Conservation (phyloP, 805 yeast genomes). For the Isabelozyma gotoi region DNA sequence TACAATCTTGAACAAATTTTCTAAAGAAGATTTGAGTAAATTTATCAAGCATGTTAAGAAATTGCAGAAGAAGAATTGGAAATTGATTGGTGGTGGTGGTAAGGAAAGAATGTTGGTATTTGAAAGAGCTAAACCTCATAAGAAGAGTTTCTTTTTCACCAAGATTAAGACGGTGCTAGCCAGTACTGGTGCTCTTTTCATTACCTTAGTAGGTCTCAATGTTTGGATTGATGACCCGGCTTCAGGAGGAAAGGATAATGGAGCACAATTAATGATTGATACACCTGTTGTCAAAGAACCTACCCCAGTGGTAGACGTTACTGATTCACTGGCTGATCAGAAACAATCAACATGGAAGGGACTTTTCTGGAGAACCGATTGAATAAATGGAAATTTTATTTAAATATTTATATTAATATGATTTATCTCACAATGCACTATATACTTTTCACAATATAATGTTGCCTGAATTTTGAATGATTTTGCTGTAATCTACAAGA, state of each 20-base stretch:
- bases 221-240: constrained; percentile 10
- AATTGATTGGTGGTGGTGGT: constrained; percentile 46
- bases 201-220: constrained; percentile 20
- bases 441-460: too few species aligned
- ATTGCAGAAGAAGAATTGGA: constrained; percentile 51
- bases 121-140: constrained; percentile 2
- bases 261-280: background rate
- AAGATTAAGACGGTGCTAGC: constrained; percentile 22
- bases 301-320: background rate
- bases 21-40: constrained; percentile 30
- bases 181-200: constrained; percentile 22
- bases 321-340: background rate
- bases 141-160: constrained; percentile 3
- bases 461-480: too few species aligned
- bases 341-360: background rate
- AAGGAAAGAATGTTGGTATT: constrained; percentile 13
- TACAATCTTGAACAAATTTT: constrained; percentile 35
- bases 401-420: background rate
- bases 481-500: background rate
- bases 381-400: too few species aligned
- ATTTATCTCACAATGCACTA: too few species aligned
- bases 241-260: background rate
- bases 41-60: constrained; percentile 36
- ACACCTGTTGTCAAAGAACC: background rate
- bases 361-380: background rate